Percentiles rank a stretch among this genome's conserved stretches.
phyloP scores from a whole-genome alignment of 1,284 basidiomycete species.

The Trichosporon asahii region DNA sequence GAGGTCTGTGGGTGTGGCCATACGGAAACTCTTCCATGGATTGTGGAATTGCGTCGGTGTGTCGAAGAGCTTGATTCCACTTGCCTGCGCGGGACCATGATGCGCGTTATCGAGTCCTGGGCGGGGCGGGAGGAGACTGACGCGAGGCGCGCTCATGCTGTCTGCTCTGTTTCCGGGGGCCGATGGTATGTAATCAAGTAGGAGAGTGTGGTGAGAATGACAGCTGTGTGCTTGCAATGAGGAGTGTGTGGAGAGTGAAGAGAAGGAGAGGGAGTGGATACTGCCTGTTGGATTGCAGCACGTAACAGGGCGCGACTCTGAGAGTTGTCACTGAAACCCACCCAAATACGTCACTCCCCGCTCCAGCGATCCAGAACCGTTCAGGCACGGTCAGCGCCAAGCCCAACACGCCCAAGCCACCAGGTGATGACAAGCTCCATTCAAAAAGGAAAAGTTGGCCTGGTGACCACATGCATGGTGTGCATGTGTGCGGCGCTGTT shows the following conservation, averaged over 20 bases:
- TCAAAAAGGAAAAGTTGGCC: not conserved
- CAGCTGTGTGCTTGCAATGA: too few relatives aligned
- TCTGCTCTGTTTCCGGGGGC: not conserved
- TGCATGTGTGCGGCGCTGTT: too few relatives aligned
- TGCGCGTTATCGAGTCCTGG: slow-evolving; percentile 14
- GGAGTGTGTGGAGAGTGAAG: not conserved
- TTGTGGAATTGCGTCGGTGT: slow-evolving; percentile 45
- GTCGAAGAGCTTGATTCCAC: slow-evolving; percentile 9
- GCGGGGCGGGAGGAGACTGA: slow-evolving; percentile 1
- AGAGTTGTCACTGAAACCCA: not conserved
- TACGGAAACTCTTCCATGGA: slow-evolving; percentile 50
- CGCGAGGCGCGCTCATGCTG: slow-evolving; percentile 3
- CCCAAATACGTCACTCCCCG: not conserved
- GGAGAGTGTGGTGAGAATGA: too few relatives aligned
- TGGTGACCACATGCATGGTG: not conserved
- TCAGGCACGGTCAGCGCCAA: not conserved
- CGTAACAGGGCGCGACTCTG: not conserved
- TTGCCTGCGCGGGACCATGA: slow-evolving; percentile 8
- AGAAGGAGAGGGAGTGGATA: not conserved
- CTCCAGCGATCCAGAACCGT: not conserved
- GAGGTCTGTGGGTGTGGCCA: slow-evolving; percentile 38
- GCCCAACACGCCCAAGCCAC: not conserved
- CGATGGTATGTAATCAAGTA: too few relatives aligned
- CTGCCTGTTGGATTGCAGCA: not conserved
- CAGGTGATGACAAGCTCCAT: not conserved